These are phyloP conservation scores for Sporothrix brunneoviolacea DNA, from an alignment of 2,329 filamentous ascomycete genomes.

Conservation along the genomic window DNA sequence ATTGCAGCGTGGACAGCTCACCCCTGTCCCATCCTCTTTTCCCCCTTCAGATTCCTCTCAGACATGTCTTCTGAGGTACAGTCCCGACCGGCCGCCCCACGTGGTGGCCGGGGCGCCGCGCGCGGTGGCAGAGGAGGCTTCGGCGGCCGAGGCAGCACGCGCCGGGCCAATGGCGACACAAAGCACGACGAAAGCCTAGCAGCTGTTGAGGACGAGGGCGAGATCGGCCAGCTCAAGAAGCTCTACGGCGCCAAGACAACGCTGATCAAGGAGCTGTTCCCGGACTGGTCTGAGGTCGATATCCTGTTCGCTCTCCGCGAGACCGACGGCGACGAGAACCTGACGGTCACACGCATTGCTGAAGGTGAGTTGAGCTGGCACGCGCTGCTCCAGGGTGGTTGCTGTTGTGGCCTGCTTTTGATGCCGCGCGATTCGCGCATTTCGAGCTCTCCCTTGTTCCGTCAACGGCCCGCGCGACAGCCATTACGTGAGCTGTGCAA, in stretches of 20 bases:
- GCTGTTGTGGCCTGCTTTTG: background rate
- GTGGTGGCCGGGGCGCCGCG: constrained; percentile 76
- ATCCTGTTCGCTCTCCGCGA: constrained; percentile 90
- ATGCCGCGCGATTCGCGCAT: background rate
- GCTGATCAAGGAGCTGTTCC: constrained; percentile 86
- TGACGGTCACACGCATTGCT: constrained; percentile 70
- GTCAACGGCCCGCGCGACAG: no score
- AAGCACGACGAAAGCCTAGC: constrained; percentile 53
- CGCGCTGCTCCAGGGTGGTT: no score
- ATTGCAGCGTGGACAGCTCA: no score
- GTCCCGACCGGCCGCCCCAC: constrained; percentile 72
- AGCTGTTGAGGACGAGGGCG: constrained; percentile 72
- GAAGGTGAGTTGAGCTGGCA: constrained; percentile 50
- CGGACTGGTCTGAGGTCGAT: constrained; percentile 92
- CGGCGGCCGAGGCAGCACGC: constrained; percentile 63
- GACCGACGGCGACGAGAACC: constrained; percentile 69
- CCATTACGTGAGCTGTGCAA: background rate
- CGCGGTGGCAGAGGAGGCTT: constrained; percentile 78
- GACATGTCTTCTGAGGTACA: constrained; percentile 95
- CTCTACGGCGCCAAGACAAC: constrained; percentile 73
- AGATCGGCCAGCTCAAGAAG: constrained; percentile 87
- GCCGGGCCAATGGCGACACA: constrained; percentile 65
- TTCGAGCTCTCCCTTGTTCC: no score
- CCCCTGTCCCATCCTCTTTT: background rate
- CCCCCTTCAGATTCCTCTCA: constrained; percentile 30